phyloP scores from a whole-genome alignment of 192 early-diverging fungal genomes.

The Linnemannia schmuckeri region DNA sequence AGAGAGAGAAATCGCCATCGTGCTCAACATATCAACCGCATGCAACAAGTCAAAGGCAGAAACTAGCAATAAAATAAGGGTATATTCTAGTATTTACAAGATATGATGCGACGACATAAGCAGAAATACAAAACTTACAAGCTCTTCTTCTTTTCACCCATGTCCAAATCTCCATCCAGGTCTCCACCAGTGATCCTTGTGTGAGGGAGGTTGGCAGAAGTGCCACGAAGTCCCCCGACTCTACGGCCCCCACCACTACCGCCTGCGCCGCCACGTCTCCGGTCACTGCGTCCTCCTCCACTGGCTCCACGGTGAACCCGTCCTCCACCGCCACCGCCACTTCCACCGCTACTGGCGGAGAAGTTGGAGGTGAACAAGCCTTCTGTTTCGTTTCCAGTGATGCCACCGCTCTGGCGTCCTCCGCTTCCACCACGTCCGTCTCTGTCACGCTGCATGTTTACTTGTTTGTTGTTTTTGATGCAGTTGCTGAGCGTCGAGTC shows the following conservation, averaged over 20 bases:
- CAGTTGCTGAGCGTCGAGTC: not conserved
- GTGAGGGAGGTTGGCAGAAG: not conserved
- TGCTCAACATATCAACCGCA: not conserved
- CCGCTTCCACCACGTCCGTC: not conserved
- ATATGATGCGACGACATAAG: not conserved
- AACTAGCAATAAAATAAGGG: not conserved
- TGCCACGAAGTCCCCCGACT: conserved; percentile 8
- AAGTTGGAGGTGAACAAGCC: not conserved
- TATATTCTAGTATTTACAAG: conserved; percentile 6
- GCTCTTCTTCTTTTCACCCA: conserved; percentile 21
- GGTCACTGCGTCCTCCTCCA: conserved; percentile 9
- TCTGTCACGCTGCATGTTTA: not conserved
- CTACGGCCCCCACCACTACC: not conserved
- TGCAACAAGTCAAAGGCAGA: not conserved
- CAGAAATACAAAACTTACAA: conserved; percentile 13
- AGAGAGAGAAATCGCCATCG: not conserved
- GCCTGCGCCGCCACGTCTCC: conserved; percentile 2
- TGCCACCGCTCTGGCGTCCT: not conserved
- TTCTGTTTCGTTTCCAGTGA: conserved; percentile 1
- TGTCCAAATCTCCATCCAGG: conserved; percentile 11
- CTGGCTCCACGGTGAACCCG: too few relatives aligned
- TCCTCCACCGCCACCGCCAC: not conserved
- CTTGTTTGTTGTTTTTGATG: not conserved
- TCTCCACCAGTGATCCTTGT: not conserved
- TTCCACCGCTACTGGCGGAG: not conserved